These are phyloP conservation scores for Podila verticillata DNA, from an alignment of 192 early-diverging fungal genomes.

Conservation along the genomic window DNA sequence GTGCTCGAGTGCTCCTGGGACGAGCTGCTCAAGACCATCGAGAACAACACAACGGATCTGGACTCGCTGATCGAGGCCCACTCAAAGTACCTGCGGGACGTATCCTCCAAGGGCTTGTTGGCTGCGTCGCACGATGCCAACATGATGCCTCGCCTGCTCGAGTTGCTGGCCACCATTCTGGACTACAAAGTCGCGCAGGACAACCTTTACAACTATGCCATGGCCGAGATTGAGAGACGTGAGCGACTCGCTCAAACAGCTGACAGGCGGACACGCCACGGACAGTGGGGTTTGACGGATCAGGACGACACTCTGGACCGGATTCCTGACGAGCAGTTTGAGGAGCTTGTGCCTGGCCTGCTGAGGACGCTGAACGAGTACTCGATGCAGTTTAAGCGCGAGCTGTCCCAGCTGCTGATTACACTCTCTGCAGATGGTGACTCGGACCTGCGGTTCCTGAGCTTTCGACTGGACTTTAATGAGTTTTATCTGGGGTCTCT, in stretches of 20 bases:
- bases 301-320: slow-evolving; percentile 42
- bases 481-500: slow-evolving; percentile 62
- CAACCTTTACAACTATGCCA: slow-evolving; percentile 56
- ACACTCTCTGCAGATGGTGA: slow-evolving; percentile 71
- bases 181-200: slow-evolving; percentile 70
- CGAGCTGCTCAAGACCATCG: slow-evolving; percentile 68
- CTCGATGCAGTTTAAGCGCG: slow-evolving; percentile 56
- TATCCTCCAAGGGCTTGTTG: slow-evolving; percentile 75
- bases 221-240: slow-evolving; percentile 50
- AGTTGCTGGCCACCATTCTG: slow-evolving; percentile 73
- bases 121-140: slow-evolving; percentile 52
- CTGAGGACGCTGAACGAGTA: slow-evolving; percentile 54
- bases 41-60: slow-evolving; percentile 73
- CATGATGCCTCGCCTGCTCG: slow-evolving; percentile 56
- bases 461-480: slow-evolving; percentile 87
- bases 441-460: slow-evolving; percentile 77
- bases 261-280: slow-evolving; percentile 47
- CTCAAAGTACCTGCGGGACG: slow-evolving; percentile 72
- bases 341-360: slow-evolving; percentile 54
- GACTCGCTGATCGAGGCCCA: slow-evolving; percentile 87
- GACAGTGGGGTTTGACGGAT: slow-evolving; percentile 45
- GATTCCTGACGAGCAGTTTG: slow-evolving; percentile 28
- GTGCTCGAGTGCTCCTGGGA: slow-evolving; percentile 93
- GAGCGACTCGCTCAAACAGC: slow-evolving; percentile 39
- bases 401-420: slow-evolving; percentile 63